Evolutionary conservation across 2,329 filamentous ascomycete genomes (phyloP).

Genomic region (Davidsoniella eucalypti): DNA sequence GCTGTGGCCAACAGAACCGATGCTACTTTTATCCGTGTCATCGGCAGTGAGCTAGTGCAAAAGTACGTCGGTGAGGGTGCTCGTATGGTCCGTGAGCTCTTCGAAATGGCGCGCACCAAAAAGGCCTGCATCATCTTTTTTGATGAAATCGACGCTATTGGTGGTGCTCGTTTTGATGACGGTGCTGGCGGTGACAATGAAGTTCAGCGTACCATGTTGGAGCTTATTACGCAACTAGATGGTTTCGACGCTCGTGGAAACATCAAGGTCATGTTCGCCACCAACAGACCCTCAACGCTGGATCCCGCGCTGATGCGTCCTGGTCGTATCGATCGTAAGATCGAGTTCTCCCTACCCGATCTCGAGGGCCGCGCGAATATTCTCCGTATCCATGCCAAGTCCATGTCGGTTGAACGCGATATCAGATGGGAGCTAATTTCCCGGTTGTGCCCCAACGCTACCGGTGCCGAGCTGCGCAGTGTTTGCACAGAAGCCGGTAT

Average conservation of each 20-base stretch:
- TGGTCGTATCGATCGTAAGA: slow-evolving; percentile 95
- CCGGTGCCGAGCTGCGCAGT: slow-evolving; percentile 86
- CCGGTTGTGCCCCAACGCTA: slow-evolving; percentile 89
- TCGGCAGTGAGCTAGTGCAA: slow-evolving; percentile 92
- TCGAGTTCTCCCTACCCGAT: slow-evolving; percentile 93
- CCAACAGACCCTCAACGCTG: slow-evolving; percentile 86
- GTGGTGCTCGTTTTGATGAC: slow-evolving; percentile 90
- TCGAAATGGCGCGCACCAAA: slow-evolving; percentile 98
- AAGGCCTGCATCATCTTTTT: slow-evolving; percentile 99
- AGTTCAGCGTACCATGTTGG: slow-evolving; percentile 94
- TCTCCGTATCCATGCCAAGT: slow-evolving; percentile 95
- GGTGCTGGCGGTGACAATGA: slow-evolving; percentile 95
- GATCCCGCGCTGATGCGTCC: slow-evolving; percentile 96
- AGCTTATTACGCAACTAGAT: slow-evolving; percentile 90
- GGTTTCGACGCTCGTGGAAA: slow-evolving; percentile 94
- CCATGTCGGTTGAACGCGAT: slow-evolving; percentile 97
- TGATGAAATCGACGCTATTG: slow-evolving; percentile 81
- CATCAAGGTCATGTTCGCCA: slow-evolving; percentile 99
- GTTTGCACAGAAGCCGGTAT: slow-evolving; percentile 97
- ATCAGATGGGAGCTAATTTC: slow-evolving; percentile 99
- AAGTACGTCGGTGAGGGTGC: slow-evolving; percentile 98
- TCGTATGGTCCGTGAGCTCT: slow-evolving; percentile 94
- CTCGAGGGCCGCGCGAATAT: slow-evolving; percentile 96
- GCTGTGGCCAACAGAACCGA: slow-evolving; percentile 96
- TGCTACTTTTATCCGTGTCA: slow-evolving; percentile 96